Evolutionary conservation across 495 filamentous ascomycete species (phyloP), one percentile per base, ranked within the genome.

Genomic region (Cladorrhinum samala): DNA sequence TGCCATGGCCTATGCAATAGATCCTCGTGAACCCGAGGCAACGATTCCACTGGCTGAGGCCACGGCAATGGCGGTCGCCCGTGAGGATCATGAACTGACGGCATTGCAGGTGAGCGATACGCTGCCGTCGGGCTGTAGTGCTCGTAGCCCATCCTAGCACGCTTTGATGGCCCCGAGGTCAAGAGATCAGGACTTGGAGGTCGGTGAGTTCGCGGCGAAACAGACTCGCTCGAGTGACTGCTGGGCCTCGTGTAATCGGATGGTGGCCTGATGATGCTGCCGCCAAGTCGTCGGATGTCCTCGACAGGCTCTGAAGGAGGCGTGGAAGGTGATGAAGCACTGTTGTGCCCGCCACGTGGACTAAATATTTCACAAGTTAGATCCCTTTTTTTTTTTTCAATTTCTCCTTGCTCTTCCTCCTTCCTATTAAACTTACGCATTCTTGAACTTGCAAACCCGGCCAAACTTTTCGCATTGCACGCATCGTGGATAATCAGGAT

Each of bases 391-490:
- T 33, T 33, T 33, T n/a, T n/a, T 33, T 5, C 5, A 11, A 33
- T 6, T 33, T 11, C 5, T 33, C 6, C 5, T 6, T 6, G 5
- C 11, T 33, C 27, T 11, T 6, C 5, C 27, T 33, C 27, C 6
- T 6, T 11, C 27, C 9, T 36, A 8, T 4, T 39, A 18, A 7
- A 84, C 88, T 84, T 78, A 92, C 89, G 87, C 87, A 70, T 86
- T 90, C 69, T 88, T 86, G 63, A 90, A 91, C 65, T 86, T 82
- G 81, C 91, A 96, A 23, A 84, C 77, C 44, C 86, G 77, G 17
- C 88, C 86, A 58, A 88, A 89, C 68, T 95, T 96, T 63, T 91
- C 87, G 66, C 91, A 96, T 64, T 95, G 90, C 50, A 88, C 81
- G 61, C 91, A 96, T 53, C 87, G 85, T 25, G 87, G 86, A 51